A percentile compares a stretch with the other conserved stretches of the same genome.
phyloP scores from a whole-genome alignment of 805 yeast species.

The Yarrowia bubula region DNA sequence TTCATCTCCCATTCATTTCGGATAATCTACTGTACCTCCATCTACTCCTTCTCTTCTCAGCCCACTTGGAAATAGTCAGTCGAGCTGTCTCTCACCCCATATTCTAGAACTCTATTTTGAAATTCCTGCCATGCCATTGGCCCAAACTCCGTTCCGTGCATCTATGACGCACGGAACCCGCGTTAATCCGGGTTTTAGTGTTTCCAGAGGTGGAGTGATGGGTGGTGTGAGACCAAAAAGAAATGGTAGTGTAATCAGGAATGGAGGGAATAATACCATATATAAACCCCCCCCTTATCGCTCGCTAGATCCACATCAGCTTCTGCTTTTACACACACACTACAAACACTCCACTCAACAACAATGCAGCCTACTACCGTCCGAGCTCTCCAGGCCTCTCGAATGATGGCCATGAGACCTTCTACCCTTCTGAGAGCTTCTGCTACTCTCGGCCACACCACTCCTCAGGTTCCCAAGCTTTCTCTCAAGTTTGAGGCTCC shows the following conservation, averaged over 20 bases:
- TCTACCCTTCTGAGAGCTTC: not conserved
- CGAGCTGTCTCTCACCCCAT: not conserved
- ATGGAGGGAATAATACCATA: not conserved
- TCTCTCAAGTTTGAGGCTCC: conserved; percentile 5
- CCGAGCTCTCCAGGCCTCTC: conserved; percentile 24
- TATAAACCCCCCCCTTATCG: not conserved
- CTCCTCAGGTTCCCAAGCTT: not conserved
- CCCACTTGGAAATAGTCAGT: not conserved
- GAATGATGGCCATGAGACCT: conserved; percentile 22
- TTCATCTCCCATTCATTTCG: not conserved
- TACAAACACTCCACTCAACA: not conserved
- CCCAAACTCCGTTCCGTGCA: not conserved
- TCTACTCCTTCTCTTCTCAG: not conserved
- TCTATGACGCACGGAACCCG: not conserved
- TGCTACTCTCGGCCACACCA: not conserved
- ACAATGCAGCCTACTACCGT: conserved; percentile 16
- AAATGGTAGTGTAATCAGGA: too few species aligned
- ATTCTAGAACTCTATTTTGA: too few species aligned
- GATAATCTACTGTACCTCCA: not conserved
- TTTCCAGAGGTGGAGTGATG: not conserved
- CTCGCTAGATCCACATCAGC: not conserved
- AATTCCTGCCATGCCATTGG: not conserved
- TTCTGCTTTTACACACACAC: not conserved
- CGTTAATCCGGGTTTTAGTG: not conserved
- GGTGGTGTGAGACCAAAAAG: conserved; percentile 1